A percentile compares a stretch with the other conserved stretches of the same genome.
phyloP scores from a whole-genome alignment of 1,284 basidiomycete species.

The Flammula alnicola region DNA sequence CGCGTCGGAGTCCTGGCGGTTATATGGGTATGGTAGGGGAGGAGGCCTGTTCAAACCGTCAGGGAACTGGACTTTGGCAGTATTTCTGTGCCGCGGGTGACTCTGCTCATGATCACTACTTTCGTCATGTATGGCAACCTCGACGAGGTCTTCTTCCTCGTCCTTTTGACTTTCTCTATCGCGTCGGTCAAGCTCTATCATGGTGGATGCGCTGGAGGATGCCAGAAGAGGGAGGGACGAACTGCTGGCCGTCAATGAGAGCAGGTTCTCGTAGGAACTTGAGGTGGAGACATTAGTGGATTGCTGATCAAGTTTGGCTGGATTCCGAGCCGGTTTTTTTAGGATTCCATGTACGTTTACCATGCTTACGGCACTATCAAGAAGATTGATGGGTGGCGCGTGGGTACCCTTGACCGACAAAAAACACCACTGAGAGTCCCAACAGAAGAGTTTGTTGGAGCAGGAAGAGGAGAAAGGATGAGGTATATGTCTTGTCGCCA shows the following conservation, averaged over 20 bases:
- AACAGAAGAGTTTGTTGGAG: no score
- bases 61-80: constrained; percentile 54
- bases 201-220: no score
- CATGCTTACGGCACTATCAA: background rate
- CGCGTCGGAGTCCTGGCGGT: constrained; percentile 33
- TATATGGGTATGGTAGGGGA: constrained; percentile 22
- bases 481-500: no score
- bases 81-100: background rate
- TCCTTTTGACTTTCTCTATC: constrained; percentile 13
- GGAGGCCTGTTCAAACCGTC: constrained; percentile 38
- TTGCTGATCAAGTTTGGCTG: background rate
- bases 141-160: constrained; percentile 13
- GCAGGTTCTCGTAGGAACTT: constrained; percentile 9
- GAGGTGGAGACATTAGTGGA: background rate
- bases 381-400: background rate
- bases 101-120: constrained; percentile 6
- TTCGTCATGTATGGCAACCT: constrained; percentile 7
- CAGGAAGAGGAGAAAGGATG: no score
- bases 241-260: no score
- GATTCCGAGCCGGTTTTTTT: constrained; percentile 14
- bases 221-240: no score
- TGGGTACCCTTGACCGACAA: no score
- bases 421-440: no score
- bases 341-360: constrained; percentile 15
- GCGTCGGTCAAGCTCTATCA: background rate